These are phyloP conservation scores for Cardamine resedifolia DNA, from an alignment of 345 rosid species.

Conservation along the genomic window DNA sequence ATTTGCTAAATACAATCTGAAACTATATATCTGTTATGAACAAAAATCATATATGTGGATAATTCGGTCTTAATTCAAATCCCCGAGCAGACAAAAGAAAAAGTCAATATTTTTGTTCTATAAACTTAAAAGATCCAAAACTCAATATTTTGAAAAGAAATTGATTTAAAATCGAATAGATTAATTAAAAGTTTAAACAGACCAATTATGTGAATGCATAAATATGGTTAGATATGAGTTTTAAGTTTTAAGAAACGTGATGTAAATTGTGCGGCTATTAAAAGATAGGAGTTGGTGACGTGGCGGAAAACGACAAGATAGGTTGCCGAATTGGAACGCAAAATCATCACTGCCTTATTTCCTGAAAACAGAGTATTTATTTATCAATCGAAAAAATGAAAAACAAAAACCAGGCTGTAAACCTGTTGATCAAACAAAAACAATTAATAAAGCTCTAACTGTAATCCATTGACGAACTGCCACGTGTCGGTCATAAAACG, in stretches of 20 bases:
- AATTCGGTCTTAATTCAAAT: not conserved
- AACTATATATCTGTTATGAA: not conserved
- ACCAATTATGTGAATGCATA: not conserved
- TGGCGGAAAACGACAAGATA: constrained; percentile 37
- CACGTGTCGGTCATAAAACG: constrained; percentile 27
- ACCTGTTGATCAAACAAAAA: not conserved
- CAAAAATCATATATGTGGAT: not conserved
- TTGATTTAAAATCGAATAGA: not conserved
- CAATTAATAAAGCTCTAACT: constrained; percentile 10
- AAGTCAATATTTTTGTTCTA: not conserved
- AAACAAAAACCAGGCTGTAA: constrained; percentile 27
- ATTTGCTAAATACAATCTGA: not conserved
- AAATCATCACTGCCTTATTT: constrained; percentile 29
- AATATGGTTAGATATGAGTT: constrained; percentile 31
- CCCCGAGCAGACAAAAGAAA: not conserved
- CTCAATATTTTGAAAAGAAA: too few species aligned
- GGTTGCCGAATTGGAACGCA: constrained; percentile 41
- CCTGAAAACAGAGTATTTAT: not conserved
- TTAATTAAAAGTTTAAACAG: not conserved
- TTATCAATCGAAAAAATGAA: not conserved
- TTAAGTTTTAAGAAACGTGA: constrained; percentile 25
- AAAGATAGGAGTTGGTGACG: constrained; percentile 16
- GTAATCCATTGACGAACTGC: not conserved
- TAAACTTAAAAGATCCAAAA: not conserved
- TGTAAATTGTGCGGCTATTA: constrained; percentile 22